These are phyloP conservation scores for Thuidium tamariscinum DNA, from an alignment of 225 moss, liverwort and hornwort species.

Conservation along the genomic window DNA sequence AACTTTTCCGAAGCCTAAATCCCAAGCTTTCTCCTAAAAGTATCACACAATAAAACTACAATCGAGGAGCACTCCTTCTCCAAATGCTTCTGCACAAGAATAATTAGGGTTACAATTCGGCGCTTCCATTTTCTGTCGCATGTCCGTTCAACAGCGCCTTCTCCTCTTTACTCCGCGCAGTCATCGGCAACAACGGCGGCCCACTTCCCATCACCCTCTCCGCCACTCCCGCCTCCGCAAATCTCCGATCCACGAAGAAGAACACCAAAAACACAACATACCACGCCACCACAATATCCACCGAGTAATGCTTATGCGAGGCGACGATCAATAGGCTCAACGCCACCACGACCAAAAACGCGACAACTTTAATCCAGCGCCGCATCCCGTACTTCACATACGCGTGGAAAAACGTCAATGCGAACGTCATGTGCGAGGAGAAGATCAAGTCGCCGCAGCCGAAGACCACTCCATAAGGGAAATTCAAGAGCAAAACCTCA, in stretches of 20 bases:
- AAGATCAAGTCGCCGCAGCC: conserved; percentile 95
- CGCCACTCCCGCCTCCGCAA: conserved; percentile 42
- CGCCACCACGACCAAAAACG: conserved; percentile 51
- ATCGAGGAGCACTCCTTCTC: background rate
- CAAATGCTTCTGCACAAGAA: background rate
- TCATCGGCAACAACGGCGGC: conserved; percentile 15
- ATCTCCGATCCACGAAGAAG: conserved; percentile 66
- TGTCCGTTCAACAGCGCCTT: conserved; percentile 21
- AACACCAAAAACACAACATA: conserved; percentile 72
- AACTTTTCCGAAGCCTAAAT: background rate
- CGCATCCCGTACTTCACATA: conserved; percentile 78
- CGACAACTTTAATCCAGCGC: conserved; percentile 57
- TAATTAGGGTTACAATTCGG: conserved; percentile 2
- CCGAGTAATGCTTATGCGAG: conserved; percentile 84
- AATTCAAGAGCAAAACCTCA: conserved; percentile 76
- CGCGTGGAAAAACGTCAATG: conserved; percentile 70
- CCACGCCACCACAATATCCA: conserved; percentile 92
- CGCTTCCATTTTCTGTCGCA: conserved; percentile 18
- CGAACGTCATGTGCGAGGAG: conserved; percentile 89
- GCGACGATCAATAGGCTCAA: conserved; percentile 79
- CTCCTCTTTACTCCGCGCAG: conserved; percentile 24
- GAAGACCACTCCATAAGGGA: conserved; percentile 79
- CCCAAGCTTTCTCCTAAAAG: background rate
- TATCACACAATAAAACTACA: background rate
- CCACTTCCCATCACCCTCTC: conserved; percentile 18